Evolutionary conservation across 345 rosid species (phyloP).

Genomic region (Heritiera littoralis): DNA sequence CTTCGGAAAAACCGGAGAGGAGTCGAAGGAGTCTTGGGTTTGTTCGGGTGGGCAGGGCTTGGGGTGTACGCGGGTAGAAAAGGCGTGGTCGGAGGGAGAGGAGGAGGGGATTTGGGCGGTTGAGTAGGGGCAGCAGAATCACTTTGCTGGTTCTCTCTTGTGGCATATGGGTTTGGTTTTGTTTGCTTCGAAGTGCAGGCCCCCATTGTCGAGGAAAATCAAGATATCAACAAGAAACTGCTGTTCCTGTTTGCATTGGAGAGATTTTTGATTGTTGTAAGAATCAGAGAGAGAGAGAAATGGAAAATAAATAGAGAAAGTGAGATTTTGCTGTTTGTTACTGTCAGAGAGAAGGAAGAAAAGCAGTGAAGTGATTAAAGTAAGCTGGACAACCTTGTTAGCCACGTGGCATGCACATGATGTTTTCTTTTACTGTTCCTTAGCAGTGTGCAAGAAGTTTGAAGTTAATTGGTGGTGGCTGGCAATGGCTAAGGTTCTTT

Average conservation of each 20-base stretch:
- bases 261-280: conserved; percentile 11
- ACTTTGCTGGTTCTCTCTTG: conserved; percentile 34
- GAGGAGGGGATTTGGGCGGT: conserved; percentile 33
- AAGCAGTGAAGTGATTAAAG: neutral
- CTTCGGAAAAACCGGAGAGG: conserved; percentile 70
- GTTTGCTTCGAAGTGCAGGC: conserved; percentile 69
- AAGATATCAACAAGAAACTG: neutral
- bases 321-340: neutral
- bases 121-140: conserved; percentile 36
- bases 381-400: neutral
- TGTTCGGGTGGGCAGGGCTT: conserved; percentile 57
- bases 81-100: conserved; percentile 32
- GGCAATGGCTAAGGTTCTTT: neutral
- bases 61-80: conserved; percentile 63
- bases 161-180: conserved; percentile 67
- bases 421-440: neutral
- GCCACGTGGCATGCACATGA: conserved; percentile 25
- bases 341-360: neutral
- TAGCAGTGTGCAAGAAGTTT: neutral
- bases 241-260: conserved; percentile 7
- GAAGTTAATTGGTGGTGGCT: neutral
- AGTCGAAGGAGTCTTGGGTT: conserved; percentile 61
- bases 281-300: neutral
- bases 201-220: conserved; percentile 50
- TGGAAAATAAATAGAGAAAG: neutral